Evolutionary conservation across 2,329 filamentous ascomycete genomes (phyloP).

Genomic region (Cladophialophora immunda): DNA sequence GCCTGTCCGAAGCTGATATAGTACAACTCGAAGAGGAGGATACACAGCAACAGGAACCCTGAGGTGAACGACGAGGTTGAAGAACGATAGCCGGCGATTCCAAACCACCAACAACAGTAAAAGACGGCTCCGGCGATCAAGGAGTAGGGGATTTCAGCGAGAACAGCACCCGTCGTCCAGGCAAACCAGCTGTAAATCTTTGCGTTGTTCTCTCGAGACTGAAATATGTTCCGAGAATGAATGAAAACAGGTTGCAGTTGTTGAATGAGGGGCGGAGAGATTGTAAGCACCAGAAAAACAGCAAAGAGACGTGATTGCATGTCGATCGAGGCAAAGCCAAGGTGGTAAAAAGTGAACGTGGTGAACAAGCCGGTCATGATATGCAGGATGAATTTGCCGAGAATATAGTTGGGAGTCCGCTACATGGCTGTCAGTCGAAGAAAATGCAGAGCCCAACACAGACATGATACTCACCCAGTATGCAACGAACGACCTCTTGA

Average conservation of each 20-base stretch:
- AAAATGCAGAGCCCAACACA: background rate
- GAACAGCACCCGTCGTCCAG: slow-evolving; percentile 70
- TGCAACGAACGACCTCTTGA: slow-evolving; percentile 66
- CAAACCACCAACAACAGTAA: slow-evolving; percentile 72
- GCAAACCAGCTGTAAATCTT: slow-evolving; percentile 83
- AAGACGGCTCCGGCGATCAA: slow-evolving; percentile 72
- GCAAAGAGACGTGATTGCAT: slow-evolving; percentile 78
- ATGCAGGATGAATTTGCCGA: slow-evolving; percentile 69
- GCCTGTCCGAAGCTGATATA: slow-evolving; percentile 63
- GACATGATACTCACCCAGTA: slow-evolving; percentile 60
- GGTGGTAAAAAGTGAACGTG: slow-evolving; percentile 73
- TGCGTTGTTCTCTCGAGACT: slow-evolving; percentile 75
- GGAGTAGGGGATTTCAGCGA: slow-evolving; percentile 76
- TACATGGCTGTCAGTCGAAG: slow-evolving; percentile 15
- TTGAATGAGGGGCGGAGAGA: slow-evolving; percentile 77
- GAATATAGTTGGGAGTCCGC: slow-evolving; percentile 67
- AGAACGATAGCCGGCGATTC: slow-evolving; percentile 62
- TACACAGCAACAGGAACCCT: slow-evolving; percentile 70
- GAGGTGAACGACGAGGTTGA: slow-evolving; percentile 56
- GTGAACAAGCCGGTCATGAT: slow-evolving; percentile 73
- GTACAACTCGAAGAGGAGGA: slow-evolving; percentile 72
- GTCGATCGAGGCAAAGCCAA: slow-evolving; percentile 66
- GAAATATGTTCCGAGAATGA: slow-evolving; percentile 71
- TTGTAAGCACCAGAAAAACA: slow-evolving; percentile 78
- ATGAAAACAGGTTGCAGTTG: slow-evolving; percentile 79